Evolutionary conservation across 441 rosid genomes (phyloP), one percentile per base, ranked within the genome.

Genomic region (Populus hybrid): DNA sequence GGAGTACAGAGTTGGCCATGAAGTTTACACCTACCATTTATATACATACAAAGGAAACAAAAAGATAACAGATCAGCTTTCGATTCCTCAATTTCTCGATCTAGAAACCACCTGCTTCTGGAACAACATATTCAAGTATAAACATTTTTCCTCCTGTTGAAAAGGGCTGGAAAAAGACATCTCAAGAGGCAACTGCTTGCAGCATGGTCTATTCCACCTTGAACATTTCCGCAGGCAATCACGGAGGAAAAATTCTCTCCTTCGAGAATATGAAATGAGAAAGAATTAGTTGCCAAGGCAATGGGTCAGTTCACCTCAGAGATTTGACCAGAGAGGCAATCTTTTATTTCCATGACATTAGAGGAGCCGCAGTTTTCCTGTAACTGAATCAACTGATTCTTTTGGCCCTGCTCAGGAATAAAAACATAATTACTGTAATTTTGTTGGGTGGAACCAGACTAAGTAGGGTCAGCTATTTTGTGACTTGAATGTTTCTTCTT

Each of bases 301-400:
- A 34, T 36, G 57, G 10, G 38, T 10, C 38, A 9, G 14, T 71
- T 32, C 26, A 63, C 28, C 30, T 16, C 8, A 35, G 69, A 70
- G 42, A 18, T 74, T 20, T 24, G 23, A 28, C 71, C 24, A 23
- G 34, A 32, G 14, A 66, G 32, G 30, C 69, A 11, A 23, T 63
- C 46, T 72, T 9, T 34, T 38, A 12, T 3, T 65, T 36, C 67
- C 66, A 64, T 59, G 21, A 16, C 61, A 50, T 90, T 84, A 94
- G 40, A 94, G 95, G 67, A 94, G 84, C 67, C 89, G 84, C 79
- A 87, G 85, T 78, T 86, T 92, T 66, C 96, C 96, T 0, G 98
- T 91, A 74, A 94, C 85, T 23, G 94, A 87, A 81, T 94, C 91
- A 71, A 92, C 88, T 38, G 84, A 75, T 70, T 86, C 87, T 82